Evolutionary conservation across 495 filamentous ascomycete species (phyloP), one percentile per base, ranked within the genome.

Genomic region (Parathielavia appendiculata): DNA sequence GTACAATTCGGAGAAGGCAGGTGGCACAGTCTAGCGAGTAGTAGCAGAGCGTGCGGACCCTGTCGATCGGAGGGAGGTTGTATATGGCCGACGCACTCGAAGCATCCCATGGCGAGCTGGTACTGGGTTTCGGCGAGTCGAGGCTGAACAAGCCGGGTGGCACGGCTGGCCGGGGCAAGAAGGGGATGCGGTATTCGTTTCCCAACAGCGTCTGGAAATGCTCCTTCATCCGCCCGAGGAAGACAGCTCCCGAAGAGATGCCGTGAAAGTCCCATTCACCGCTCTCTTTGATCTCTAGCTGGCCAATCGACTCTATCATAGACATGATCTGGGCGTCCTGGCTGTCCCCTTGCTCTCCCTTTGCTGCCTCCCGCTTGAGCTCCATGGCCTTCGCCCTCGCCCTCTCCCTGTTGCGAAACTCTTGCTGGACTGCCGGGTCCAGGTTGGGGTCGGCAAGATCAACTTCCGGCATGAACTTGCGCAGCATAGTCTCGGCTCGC

Each of bases 191-290:
- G 58, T 76, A 71, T 52, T 80, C 79, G 53, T 74, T 74, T 23
- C 83, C 83, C 47, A 88, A 79, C n/a, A 90, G 84, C 12, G 69
- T 63, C 50, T 71, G 66, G 58, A 96, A 86, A 67, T 96, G 89
- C 63, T 91, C 88, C 57, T 90, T 85, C 80, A 98, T 83, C 39
- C 88, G 83, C 61, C 82, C 79, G 51, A 96, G 79, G 71, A 96
- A 97, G 58, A 90, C 87, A 47, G 92, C 78, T 0, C 93, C 91
- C 5, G 93, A 98, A 0, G 92, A 96, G 58, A 89, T 89, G 41
- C 93, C 93, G 67, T 93, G 89, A 64, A 95, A 98, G 67, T 97
- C 93, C 85, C 89, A 95, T 62, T 95, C 81, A 19, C 92, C 92
- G 62, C 85, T 81, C 62, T 98, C 93, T 69, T 95, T 92, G 17